Evolutionary conservation across 2,329 filamentous ascomycete genomes (phyloP).

Genomic region (Magnaporthiopsis rhizophila): DNA sequence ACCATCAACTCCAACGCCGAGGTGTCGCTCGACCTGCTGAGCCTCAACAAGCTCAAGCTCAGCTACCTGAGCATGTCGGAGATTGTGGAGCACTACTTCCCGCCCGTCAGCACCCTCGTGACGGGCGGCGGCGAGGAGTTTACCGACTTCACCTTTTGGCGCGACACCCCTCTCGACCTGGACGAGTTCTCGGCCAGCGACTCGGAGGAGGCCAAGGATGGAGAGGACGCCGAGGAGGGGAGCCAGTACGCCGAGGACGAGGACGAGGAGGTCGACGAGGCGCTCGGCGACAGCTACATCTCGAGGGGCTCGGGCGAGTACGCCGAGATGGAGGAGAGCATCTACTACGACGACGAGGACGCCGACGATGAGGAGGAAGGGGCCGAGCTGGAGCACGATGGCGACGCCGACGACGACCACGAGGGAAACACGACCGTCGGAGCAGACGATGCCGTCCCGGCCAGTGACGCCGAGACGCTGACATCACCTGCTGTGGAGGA

Average conservation of each 20-base stretch:
- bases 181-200: slow-evolving; percentile 87
- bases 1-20: slow-evolving; percentile 96
- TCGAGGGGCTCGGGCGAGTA: slow-evolving; percentile 27
- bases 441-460: slow-evolving; percentile 16
- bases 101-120: slow-evolving; percentile 78
- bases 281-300: slow-evolving; percentile 35
- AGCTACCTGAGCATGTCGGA: slow-evolving; percentile 97
- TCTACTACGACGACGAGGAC: slow-evolving; percentile 32
- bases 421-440: slow-evolving; percentile 6
- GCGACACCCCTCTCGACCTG: slow-evolving; percentile 73
- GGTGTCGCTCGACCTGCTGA: slow-evolving; percentile 82
- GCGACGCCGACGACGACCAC: slow-evolving; percentile 16
- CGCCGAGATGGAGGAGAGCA: slow-evolving; percentile 18
- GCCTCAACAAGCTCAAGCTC: slow-evolving; percentile 89
- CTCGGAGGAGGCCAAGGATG: too few species aligned
- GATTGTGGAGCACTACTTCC: slow-evolving; percentile 97
- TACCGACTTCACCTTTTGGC: slow-evolving; percentile 97
- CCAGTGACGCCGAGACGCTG: neutral
- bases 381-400: slow-evolving; percentile 36
- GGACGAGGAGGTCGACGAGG: slow-evolving; percentile 34
- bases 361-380: slow-evolving; percentile 29
- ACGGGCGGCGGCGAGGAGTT: slow-evolving; percentile 88
- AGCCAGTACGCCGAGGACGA: slow-evolving; percentile 27
- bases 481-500: slow-evolving; percentile 2
- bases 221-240: too few species aligned